Conservation (phyloP, 2,329 filamentous ascomycete genomes). For the Verticillium longisporum region DNA sequence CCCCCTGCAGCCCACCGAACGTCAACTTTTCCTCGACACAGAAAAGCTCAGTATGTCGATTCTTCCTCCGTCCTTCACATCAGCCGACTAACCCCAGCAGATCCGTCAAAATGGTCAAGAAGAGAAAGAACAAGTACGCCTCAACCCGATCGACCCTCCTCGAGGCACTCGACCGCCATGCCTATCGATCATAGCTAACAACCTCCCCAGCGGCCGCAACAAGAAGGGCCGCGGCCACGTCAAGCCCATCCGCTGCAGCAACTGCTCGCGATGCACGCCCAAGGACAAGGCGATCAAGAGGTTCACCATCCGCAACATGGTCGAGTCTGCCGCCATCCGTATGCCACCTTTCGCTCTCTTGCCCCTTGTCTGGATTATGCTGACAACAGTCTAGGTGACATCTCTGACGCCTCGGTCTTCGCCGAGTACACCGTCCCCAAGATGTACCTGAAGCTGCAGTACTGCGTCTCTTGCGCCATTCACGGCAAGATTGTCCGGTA, state of each 20-base stretch:
- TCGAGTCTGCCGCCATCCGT: conserved; percentile 99
- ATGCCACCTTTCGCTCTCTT: conserved; percentile 22
- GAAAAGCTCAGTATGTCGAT: conserved; percentile 13
- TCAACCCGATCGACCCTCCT: conserved; percentile 7
- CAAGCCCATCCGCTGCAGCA: conserved; percentile 87
- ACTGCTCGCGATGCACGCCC: conserved; percentile 78
- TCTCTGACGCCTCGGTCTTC: conserved; percentile 99
- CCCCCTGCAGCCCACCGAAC: conserved; percentile 8
- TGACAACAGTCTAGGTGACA: conserved; percentile 69
- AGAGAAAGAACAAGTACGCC: conserved; percentile 62
- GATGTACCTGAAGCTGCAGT: conserved; percentile 99
- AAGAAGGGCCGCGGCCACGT: conserved; percentile 99
- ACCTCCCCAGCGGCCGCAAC: conserved; percentile 75
- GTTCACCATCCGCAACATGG: conserved; percentile 99
- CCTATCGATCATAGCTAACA: conserved; percentile 12
- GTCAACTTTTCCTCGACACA: conserved; percentile 4
- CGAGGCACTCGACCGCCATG: neutral
- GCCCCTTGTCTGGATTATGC: neutral
- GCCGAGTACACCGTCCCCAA: conserved; percentile 99
- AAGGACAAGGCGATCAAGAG: conserved; percentile 99
- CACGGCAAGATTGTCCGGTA: conserved; percentile 99
- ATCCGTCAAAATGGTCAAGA: conserved; percentile 63
- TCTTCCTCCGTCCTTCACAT: conserved; percentile 12
- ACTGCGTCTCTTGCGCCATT: conserved; percentile 99
- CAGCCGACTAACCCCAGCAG: conserved; percentile 25